Conservation (phyloP, 768 basidiomycete genomes). For the Suillus brevipes region DNA sequence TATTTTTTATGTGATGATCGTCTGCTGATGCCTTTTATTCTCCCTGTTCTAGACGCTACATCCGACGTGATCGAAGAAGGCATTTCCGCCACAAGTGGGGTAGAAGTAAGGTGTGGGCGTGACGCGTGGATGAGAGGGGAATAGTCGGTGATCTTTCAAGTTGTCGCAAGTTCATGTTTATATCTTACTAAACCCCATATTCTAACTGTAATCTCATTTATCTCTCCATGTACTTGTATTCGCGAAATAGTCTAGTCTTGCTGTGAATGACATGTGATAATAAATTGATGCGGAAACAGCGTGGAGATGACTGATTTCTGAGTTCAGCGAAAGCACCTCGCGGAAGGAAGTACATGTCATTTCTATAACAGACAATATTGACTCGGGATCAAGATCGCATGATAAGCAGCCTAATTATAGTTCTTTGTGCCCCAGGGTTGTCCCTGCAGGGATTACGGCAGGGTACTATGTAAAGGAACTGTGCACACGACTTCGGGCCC, state of each 20-base stretch:
- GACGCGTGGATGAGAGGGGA: neutral
- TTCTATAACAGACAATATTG: neutral
- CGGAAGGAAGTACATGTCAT: neutral
- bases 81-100: neutral
- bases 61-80: neutral
- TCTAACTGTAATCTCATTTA: neutral
- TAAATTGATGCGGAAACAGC: neutral
- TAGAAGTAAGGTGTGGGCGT: neutral
- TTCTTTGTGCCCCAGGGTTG: neutral
- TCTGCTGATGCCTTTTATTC: neutral
- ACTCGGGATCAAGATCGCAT: neutral
- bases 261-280: neutral
- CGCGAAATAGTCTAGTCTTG: neutral
- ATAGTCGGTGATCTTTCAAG: neutral
- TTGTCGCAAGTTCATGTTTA: neutral
- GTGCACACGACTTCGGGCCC: neutral
- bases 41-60: neutral
- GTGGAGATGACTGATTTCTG: neutral
- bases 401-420: neutral
- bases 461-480: neutral
- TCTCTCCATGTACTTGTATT: neutral
- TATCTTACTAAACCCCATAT: neutral
- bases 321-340: neutral
- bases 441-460: neutral
- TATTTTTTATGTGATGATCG: neutral